A percentile compares a stretch with the other conserved stretches of the same genome.
Conservation (phyloP, 1,284 basidiomycete species). For the Ustilago loliicola region DNA sequence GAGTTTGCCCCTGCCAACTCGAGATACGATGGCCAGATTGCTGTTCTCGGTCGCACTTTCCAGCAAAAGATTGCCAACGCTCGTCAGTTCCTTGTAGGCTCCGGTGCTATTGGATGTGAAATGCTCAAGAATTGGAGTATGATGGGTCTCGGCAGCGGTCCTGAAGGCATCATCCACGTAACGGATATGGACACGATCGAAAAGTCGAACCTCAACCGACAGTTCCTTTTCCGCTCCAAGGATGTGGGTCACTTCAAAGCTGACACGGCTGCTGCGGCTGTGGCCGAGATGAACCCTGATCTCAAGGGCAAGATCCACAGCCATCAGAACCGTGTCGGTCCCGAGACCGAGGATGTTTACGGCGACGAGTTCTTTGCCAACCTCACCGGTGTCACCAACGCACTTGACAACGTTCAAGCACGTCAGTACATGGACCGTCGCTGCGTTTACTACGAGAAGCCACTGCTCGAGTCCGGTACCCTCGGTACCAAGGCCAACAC, state of each 20-base stretch:
- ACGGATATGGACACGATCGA: slow-evolving; percentile 99
- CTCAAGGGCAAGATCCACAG: slow-evolving; percentile 87
- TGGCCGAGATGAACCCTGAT: slow-evolving; percentile 96
- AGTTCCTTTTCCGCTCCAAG: slow-evolving; percentile 97
- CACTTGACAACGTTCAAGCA: slow-evolving; percentile 96
- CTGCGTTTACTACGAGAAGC: slow-evolving; percentile 97
- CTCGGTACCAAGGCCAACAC: slow-evolving; percentile 98
- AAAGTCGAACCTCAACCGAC: slow-evolving; percentile 97
- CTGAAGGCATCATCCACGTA: slow-evolving; percentile 87
- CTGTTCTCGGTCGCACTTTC: slow-evolving; percentile 93
- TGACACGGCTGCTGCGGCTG: slow-evolving; percentile 92
- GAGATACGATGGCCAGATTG: slow-evolving; percentile 94
- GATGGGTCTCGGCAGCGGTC: slow-evolving; percentile 92
- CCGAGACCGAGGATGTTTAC: slow-evolving; percentile 92
- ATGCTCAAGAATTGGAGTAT: slow-evolving; percentile 99
- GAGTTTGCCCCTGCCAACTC: slow-evolving; percentile 87
- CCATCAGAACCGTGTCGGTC: slow-evolving; percentile 93
- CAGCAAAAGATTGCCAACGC: slow-evolving; percentile 92
- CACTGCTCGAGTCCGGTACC: slow-evolving; percentile 95
- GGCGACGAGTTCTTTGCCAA: slow-evolving; percentile 85
- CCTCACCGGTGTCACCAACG: slow-evolving; percentile 98
- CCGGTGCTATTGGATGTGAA: slow-evolving; percentile 98
- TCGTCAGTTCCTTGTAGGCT: slow-evolving; percentile 95
- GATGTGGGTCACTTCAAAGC: slow-evolving; percentile 98
- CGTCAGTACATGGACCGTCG: slow-evolving; percentile 99